Conservation (phyloP, 2,329 filamentous ascomycete species). For the Claviceps africana region DNA sequence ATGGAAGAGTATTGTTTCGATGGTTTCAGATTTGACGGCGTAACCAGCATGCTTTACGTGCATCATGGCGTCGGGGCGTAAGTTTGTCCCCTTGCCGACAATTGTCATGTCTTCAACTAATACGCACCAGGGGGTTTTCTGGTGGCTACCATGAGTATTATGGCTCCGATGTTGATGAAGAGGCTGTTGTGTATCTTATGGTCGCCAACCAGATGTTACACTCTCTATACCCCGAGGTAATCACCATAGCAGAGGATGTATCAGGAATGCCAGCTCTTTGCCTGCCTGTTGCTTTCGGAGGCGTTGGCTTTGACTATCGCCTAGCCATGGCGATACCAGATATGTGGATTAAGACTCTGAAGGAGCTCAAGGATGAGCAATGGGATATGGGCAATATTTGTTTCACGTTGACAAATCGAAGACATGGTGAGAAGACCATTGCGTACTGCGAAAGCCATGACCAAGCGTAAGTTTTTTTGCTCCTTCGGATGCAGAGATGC, state of each 20-base stretch:
- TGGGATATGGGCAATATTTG: conserved; percentile 83
- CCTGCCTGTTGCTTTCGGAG: conserved; percentile 69
- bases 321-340: conserved; percentile 96
- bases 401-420: conserved; percentile 80
- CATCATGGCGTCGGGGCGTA: conserved; percentile 96
- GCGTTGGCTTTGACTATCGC: conserved; percentile 92
- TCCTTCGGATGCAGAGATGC: not conserved
- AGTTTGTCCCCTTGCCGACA: conserved; percentile 21
- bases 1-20: conserved; percentile 98
- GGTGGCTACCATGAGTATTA: conserved; percentile 99
- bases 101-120: not conserved
- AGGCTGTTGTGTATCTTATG: conserved; percentile 90
- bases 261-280: conserved; percentile 98
- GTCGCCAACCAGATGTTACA: conserved; percentile 94
- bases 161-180: conserved; percentile 74
- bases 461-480: conserved; percentile 59
- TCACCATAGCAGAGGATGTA: conserved; percentile 93
- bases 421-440: conserved; percentile 95
- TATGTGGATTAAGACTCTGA: conserved; percentile 98
- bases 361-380: conserved; percentile 78
- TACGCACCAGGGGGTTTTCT: conserved; percentile 61
- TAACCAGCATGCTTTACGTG: conserved; percentile 93
- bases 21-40: conserved; percentile 93
- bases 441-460: conserved; percentile 96
- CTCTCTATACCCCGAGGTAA: conserved; percentile 69